These are phyloP conservation scores for Chlorella sp. DNA, from an alignment of 139 green algal species.

Conservation along the genomic window DNA sequence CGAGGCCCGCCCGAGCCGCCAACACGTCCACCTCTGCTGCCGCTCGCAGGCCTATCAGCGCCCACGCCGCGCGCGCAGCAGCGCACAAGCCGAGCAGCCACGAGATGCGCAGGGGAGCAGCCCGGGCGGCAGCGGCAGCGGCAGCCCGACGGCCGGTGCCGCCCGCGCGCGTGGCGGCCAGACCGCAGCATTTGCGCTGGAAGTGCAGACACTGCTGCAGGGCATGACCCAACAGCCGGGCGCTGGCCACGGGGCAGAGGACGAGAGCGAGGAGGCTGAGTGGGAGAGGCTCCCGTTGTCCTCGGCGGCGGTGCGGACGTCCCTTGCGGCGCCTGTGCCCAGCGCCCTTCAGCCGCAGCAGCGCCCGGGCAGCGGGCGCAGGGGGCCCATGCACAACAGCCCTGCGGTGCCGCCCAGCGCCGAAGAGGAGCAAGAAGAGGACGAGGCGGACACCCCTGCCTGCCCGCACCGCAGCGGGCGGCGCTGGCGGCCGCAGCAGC, in stretches of 20 bases:
- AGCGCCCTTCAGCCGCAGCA: neutral
- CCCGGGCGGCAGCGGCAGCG: too few species aligned
- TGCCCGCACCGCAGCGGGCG: neutral
- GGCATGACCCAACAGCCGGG: slow-evolving; percentile 4
- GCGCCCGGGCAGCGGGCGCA: neutral
- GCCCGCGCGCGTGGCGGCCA: too few species aligned
- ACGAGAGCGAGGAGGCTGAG: neutral
- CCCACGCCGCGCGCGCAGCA: too few species aligned
- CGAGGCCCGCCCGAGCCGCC: too few species aligned
- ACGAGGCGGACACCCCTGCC: neutral
- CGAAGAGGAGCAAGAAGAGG: neutral
- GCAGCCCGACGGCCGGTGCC: too few species aligned
- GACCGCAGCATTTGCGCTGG: slow-evolving; percentile 10
- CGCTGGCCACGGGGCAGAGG: neutral
- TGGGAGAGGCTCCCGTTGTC: too few species aligned
- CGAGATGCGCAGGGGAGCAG: too few species aligned
- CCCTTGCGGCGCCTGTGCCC: too few species aligned
- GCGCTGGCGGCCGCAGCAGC: slow-evolving; percentile 7
- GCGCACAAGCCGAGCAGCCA: too few species aligned
- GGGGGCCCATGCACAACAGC: slow-evolving; percentile 7
- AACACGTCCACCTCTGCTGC: too few species aligned
- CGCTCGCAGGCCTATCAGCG: too few species aligned
- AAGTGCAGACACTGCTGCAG: slow-evolving; percentile 8
- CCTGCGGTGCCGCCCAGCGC: slow-evolving; percentile 1
- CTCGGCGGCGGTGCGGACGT: too few species aligned